Evolutionary conservation across 2,329 filamentous ascomycete species (phyloP).

Genomic region (Piedraia hortae): DNA sequence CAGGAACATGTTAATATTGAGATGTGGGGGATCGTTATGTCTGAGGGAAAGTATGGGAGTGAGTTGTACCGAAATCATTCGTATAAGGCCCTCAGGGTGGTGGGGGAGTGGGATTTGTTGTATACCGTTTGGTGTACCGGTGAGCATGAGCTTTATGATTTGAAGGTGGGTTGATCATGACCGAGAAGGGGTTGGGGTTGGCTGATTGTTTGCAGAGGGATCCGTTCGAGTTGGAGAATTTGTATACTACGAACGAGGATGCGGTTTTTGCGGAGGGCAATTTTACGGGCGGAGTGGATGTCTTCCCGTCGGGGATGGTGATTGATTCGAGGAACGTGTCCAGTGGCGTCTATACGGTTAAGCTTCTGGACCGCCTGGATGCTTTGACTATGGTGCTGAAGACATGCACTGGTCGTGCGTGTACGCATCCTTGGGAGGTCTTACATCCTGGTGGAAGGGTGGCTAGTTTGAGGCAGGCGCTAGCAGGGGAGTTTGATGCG

Average conservation of each 20-base stretch:
- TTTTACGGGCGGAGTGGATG: too few species aligned
- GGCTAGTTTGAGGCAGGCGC: slow-evolving; percentile 6
- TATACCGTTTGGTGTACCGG: slow-evolving; percentile 44
- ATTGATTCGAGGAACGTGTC: too few species aligned
- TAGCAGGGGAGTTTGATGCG: slow-evolving; percentile 6
- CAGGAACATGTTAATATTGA: slow-evolving; percentile 16
- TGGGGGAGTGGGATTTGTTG: slow-evolving; percentile 26
- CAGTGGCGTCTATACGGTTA: background rate
- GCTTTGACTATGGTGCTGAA: slow-evolving; percentile 11
- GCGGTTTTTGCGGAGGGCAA: too few species aligned
- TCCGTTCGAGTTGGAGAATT: slow-evolving; percentile 6
- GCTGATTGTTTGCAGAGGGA: slow-evolving; percentile 3
- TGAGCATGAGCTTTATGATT: slow-evolving; percentile 37
- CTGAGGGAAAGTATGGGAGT: slow-evolving; percentile 10
- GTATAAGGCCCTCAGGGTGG: slow-evolving; percentile 8
- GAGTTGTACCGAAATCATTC: slow-evolving; percentile 8
- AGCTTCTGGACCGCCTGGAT: slow-evolving; percentile 8
- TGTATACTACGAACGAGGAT: slow-evolving; percentile 1
- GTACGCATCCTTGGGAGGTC: slow-evolving; percentile 8
- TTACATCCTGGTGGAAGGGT: slow-evolving; percentile 9
- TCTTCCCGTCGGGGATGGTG: too few species aligned
- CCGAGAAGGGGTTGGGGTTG: background rate
- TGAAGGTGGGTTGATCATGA: slow-evolving; percentile 2
- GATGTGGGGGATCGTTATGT: slow-evolving; percentile 14
- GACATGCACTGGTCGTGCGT: slow-evolving; percentile 9